Evolutionary conservation across 305 asterid species (phyloP), one percentile per base, ranked within the genome.

Genomic region (Fraxinus ornus): DNA sequence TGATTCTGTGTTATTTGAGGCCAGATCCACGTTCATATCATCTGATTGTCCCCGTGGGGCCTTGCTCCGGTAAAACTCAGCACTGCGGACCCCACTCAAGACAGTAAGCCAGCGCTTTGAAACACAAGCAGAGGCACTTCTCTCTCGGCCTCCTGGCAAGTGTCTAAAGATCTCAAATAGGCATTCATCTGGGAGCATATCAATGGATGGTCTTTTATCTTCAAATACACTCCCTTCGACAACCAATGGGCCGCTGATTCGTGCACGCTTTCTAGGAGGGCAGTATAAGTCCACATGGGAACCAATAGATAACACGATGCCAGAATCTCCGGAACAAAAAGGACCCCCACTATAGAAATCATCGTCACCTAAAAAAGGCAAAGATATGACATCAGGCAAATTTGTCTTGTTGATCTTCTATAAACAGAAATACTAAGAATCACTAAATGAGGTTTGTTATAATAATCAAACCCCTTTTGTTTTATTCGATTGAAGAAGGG

Each of bases 81-180:
- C 86, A 68, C 68, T 89, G 1, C 95, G 91, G 44, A 92, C 75
- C 17, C 92, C 88, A 81, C 95, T 88, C 90, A 93, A 68, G 66
- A 95, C 78, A 15, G 80, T 81, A 7, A 95, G 94, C 99, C 99
- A 95, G 10, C 92, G 96, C 82, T 91, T 95, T 22, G 99, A 95
- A 76, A 94, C 96, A 79, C 97, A 92, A 30, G 97, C 95, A 0
- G 97, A 85, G 12, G 91, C 86, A 68, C 97, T 90, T 86, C 93
- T 93, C 78, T 91, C 98, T 0, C 77, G 90, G 17, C 97, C 97
- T 32, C 93, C 91, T 0, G 94, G 82, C 84, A 95, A 77, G 76
- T 86, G 95, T 36, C 90, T 87, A 81, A 95, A 88, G 92, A 95
- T 92, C 93, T 95, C 99, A 4, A 89, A 91, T 26, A 95, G 83